Evolutionary conservation across 148 eudicot species (phyloP), one percentile per base, ranked within the genome.

Genomic region (Chenopodium berlandieri): DNA sequence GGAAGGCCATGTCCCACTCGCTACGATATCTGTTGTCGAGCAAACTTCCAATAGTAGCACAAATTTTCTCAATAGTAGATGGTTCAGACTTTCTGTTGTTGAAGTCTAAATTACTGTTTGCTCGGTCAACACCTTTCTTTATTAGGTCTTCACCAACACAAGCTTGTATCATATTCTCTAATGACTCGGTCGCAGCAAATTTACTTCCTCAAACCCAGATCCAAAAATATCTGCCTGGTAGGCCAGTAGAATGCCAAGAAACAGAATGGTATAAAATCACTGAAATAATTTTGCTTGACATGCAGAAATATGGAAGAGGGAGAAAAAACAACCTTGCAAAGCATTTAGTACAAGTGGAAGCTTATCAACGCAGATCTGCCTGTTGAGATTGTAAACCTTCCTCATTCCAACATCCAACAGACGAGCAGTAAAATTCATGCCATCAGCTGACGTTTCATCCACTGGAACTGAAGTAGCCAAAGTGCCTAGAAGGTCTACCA

Each of bases 1-100:
- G 97, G 88, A 94, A 94, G 12, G 94, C 85, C 91, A 90, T 74
- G 85, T 91, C 97, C 99, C 97, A 94, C 47, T 88, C 92, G 22
- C 86, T 85, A 82, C 86, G 78, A 86, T 82, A 90, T 48, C 87
- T 90, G 83, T 97, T 91, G 84, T 90, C 92, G 64, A 97, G 94
- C 85, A 97, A 88, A 81, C 90, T 91, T 58, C 89, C 95, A 81
- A 92, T 77, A 63, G 89, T 90, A 65, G 89, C 95, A 86, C 98
- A 97, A 50, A 94, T 52, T 89, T 89, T 97, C 82, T 90, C 98
- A 68, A 97, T 86, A 70, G 86, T 58, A 71, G 98, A 87, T 64
- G 97, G 95, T 47, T 84, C 87, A 10, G 94, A 89, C 71, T 82
- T 89, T 82, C 85, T 85, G 78, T 82, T 82, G 25, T 27, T 27